Evolutionary conservation across 2,329 filamentous ascomycete genomes (phyloP).

Genomic region (Zasmidium citrigriseum): DNA sequence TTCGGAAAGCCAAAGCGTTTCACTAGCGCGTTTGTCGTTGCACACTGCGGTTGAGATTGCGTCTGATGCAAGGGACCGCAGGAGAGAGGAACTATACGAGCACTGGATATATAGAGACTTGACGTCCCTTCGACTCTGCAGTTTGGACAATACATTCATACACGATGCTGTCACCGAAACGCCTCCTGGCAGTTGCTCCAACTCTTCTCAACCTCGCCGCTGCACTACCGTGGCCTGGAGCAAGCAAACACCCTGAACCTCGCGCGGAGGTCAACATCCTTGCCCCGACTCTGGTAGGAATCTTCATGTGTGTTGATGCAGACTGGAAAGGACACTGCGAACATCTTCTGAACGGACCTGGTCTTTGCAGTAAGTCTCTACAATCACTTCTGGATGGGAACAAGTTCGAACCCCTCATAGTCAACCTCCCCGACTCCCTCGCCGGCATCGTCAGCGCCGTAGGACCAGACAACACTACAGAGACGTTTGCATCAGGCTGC

Average conservation of each 20-base stretch:
- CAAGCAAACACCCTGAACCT: neutral
- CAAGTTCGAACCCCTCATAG: slow-evolving; percentile 6
- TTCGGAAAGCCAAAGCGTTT: neutral
- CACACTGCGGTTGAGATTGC: neutral
- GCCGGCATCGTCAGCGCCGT: slow-evolving; percentile 18
- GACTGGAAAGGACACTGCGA: slow-evolving; percentile 19
- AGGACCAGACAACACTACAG: slow-evolving; percentile 13
- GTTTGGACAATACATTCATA: neutral
- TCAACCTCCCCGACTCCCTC: slow-evolving; percentile 16
- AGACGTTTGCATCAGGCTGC: slow-evolving; percentile 18
- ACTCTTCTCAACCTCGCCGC: slow-evolving; percentile 5
- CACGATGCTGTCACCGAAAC: slow-evolving; percentile 3
- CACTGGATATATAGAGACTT: slow-evolving; percentile 1
- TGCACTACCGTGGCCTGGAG: slow-evolving; percentile 8
- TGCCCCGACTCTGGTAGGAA: slow-evolving; percentile 17
- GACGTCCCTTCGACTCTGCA: neutral
- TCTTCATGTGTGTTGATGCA: slow-evolving; percentile 22
- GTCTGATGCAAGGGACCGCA: neutral
- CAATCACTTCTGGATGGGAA: neutral
- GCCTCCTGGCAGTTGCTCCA: slow-evolving; percentile 4
- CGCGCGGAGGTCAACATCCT: slow-evolving; percentile 17
- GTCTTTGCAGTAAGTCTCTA: slow-evolving; percentile 20
- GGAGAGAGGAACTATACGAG: neutral
- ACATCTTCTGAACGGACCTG: slow-evolving; percentile 18
- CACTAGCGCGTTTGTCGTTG: neutral